Evolutionary conservation across 2,329 filamentous ascomycete species (phyloP).

Genomic region (Piedraia hortae): DNA sequence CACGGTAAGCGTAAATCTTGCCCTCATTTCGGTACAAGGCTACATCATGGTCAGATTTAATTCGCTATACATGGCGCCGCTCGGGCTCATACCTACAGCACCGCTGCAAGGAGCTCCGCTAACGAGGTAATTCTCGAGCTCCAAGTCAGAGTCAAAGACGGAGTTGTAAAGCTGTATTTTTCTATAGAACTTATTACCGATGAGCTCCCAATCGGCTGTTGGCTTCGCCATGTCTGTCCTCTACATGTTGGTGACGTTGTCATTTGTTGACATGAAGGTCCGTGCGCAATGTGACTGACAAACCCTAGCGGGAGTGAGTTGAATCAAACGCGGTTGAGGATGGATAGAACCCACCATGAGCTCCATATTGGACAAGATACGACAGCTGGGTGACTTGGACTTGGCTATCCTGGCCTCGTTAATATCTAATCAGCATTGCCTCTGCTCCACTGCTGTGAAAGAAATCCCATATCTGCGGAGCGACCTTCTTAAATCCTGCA

Average conservation of each 20-base stretch:
- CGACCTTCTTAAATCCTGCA: slow-evolving; percentile 32
- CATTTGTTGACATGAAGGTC: neutral
- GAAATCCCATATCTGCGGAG: slow-evolving; percentile 5
- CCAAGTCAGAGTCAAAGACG: slow-evolving; percentile 75
- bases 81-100: slow-evolving; percentile 39
- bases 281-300: neutral
- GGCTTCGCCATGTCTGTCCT: slow-evolving; percentile 25
- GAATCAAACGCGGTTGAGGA: no score
- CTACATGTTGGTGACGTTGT: no score
- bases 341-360: no score
- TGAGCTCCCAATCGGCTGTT: slow-evolving; percentile 77
- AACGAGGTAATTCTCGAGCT: slow-evolving; percentile 83
- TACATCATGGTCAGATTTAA: slow-evolving; percentile 16
- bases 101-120: slow-evolving; percentile 80
- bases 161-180: slow-evolving; percentile 82
- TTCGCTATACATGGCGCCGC: neutral
- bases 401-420: slow-evolving; percentile 63
- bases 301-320: neutral
- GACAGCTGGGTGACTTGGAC: slow-evolving; percentile 63
- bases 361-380: slow-evolving; percentile 25
- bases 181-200: slow-evolving; percentile 84
- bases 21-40: slow-evolving; percentile 70
- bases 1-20: slow-evolving; percentile 55
- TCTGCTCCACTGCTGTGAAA: slow-evolving; percentile 44
- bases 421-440: slow-evolving; percentile 58